phyloP scores from a whole-genome alignment of 1,284 basidiomycete genomes.

The Thelephora terrestris region DNA sequence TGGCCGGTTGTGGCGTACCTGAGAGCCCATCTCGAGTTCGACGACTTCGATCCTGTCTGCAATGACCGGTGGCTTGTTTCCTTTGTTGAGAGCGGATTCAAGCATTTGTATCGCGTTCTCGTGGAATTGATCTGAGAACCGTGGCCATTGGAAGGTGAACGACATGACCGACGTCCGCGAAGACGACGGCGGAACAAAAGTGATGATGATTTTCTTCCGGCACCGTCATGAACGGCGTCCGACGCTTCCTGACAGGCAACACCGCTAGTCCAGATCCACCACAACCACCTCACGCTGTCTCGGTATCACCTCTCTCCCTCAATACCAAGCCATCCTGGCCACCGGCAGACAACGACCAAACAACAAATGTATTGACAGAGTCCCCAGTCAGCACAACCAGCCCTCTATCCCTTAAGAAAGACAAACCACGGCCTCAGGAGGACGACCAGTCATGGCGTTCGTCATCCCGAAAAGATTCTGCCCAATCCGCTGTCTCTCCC shows the following conservation, averaged over 20 bases:
- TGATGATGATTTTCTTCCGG: constrained; percentile 1
- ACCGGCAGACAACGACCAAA: constrained; percentile 19
- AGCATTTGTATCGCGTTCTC: constrained; percentile 91
- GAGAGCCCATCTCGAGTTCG: constrained; percentile 95
- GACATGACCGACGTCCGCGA: constrained; percentile 52
- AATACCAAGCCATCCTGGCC: constrained; percentile 36
- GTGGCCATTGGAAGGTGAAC: constrained; percentile 96
- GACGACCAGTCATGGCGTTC: constrained; percentile 1
- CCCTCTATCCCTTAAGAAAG: constrained; percentile 45
- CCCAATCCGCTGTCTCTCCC: not conserved
- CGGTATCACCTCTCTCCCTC: constrained; percentile 18
- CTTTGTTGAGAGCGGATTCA: constrained; percentile 93
- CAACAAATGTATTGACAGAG: constrained; percentile 9
- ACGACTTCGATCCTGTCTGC: constrained; percentile 96
- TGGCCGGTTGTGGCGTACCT: constrained; percentile 43
- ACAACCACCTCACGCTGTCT: constrained; percentile 15
- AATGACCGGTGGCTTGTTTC: constrained; percentile 95
- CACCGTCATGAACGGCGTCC: constrained; percentile 58
- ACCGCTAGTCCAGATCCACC: constrained; percentile 13
- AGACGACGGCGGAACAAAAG: not conserved
- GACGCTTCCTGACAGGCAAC: constrained; percentile 39
- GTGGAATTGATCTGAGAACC: constrained; percentile 93
- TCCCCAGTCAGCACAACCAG: constrained; percentile 28
- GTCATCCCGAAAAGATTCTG: not conserved
- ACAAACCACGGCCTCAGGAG: constrained; percentile 28